A percentile compares a stretch with the other conserved stretches of the same genome.
Evolutionary conservation across 192 early-diverging fungal species (phyloP).

Genomic region (Haplosporangium gracile): DNA sequence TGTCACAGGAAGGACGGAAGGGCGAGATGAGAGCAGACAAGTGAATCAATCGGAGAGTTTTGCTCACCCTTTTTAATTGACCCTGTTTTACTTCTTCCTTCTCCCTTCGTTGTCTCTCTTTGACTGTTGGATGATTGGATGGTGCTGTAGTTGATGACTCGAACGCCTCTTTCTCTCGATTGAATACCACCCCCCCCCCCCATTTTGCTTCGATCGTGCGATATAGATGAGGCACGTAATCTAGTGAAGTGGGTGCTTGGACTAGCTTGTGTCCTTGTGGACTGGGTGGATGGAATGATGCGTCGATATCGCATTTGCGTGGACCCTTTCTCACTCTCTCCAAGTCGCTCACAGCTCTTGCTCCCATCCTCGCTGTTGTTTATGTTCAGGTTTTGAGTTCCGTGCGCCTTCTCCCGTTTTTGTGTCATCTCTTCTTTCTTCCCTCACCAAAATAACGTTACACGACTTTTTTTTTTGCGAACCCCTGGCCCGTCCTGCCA

Average conservation of each 20-base stretch:
- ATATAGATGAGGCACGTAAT: not conserved
- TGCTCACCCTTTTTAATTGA: not conserved
- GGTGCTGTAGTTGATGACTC: not conserved
- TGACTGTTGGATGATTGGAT: not conserved
- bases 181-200: not conserved
- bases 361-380: not conserved
- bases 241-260: not conserved
- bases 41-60: not conserved
- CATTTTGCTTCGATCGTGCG: not conserved
- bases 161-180: not conserved
- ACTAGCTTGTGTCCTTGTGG: not conserved
- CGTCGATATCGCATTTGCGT: not conserved
- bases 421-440: not conserved
- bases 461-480: not conserved
- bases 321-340: not conserved
- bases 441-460: not conserved
- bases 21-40: not conserved
- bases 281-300: not conserved
- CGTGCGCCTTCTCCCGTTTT: slow-evolving; percentile 5
- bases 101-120: not conserved
- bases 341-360: no score
- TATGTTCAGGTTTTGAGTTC: not conserved
- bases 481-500: not conserved
- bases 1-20: not conserved
- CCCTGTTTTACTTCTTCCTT: not conserved